Evolutionary conservation across 257 asterid genomes (phyloP), one percentile per base, ranked within the genome.

Genomic region (Nemophila menziesii): DNA sequence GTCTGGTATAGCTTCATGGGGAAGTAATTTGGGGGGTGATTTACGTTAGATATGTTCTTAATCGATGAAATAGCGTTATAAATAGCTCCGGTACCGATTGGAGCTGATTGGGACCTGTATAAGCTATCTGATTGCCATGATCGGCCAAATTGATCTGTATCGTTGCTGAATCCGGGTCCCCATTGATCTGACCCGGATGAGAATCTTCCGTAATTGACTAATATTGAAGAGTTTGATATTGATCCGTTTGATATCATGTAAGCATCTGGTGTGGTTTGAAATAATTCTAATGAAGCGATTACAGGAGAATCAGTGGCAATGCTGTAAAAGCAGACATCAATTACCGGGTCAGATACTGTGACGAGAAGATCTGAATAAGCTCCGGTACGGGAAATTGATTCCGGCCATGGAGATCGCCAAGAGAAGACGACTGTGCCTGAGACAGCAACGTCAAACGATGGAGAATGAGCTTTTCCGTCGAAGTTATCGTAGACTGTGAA

Each of bases 221-320:
- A 48, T 24, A 86, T 56, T 23, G 81, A 72, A 16, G 44, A 26
- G 40, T 65, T 79, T 15, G 43, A 71, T 33, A 57, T 57, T 21
- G 15, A 38, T 1, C 49, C 40, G 27, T 55, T 61, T 13, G 61
- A 44, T 43, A 66, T 64, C 10, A 64, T 39, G 54, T 90, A 90
- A 20, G 93, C 76, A 4, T 51, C 45, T 8, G 70, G 45, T 44
- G 79, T 85, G 26, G 79, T 69, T 44, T 71, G 72, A 2, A 56
- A 54, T 20, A 90, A 46, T 49, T 85, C 82, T 11, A 90, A 9
- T 0, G 99, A 81, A 5, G 79, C 89, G 6, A 85, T 70, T 4
- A 85, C 74, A 11, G 99, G 94, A 4, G 96, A 69, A 61, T 90
- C 99, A 7, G 99, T 90, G 39, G 99, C 96, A 46, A 90, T 74